phyloP scores from a whole-genome alignment of 768 basidiomycete genomes.

The Phaffia tasmanica region DNA sequence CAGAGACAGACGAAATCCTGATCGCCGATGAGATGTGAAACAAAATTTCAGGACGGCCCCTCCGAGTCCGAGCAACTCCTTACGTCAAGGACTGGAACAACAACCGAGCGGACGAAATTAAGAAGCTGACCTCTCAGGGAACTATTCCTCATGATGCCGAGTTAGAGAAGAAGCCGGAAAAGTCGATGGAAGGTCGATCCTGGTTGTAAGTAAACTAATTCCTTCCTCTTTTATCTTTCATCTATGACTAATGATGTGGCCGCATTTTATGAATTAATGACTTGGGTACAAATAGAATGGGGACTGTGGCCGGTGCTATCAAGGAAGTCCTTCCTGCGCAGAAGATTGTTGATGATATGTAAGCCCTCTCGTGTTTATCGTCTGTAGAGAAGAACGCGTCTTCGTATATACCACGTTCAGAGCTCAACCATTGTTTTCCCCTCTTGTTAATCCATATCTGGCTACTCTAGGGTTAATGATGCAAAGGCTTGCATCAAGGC shows the following conservation, averaged over 20 bases:
- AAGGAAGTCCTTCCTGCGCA: constrained; percentile 67
- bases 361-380: not conserved
- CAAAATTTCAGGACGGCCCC: constrained; percentile 58
- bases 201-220: constrained; percentile 1
- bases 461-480: not conserved
- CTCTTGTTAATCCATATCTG: not conserved
- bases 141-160: constrained; percentile 59
- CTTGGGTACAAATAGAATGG: constrained; percentile 68
- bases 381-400: not conserved
- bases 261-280: constrained; percentile 26
- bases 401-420: too few species aligned
- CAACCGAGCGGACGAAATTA: constrained; percentile 65
- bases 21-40: constrained; percentile 27
- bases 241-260: not conserved
- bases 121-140: constrained; percentile 69
- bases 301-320: constrained; percentile 55
- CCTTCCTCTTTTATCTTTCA: too few species aligned
- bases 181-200: constrained; percentile 41
- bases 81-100: constrained; percentile 71
- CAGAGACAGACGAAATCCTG: not conserved
- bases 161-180: constrained; percentile 68
- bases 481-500: constrained; percentile 9
- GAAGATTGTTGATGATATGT: constrained; percentile 69
- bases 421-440: not conserved
- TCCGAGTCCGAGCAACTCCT: constrained; percentile 71